A percentile compares a stretch with the other conserved stretches of the same genome.
These are phyloP conservation scores for Chlamydomonas applanata DNA, from an alignment of 139 green algal genomes.

Conservation along the genomic window DNA sequence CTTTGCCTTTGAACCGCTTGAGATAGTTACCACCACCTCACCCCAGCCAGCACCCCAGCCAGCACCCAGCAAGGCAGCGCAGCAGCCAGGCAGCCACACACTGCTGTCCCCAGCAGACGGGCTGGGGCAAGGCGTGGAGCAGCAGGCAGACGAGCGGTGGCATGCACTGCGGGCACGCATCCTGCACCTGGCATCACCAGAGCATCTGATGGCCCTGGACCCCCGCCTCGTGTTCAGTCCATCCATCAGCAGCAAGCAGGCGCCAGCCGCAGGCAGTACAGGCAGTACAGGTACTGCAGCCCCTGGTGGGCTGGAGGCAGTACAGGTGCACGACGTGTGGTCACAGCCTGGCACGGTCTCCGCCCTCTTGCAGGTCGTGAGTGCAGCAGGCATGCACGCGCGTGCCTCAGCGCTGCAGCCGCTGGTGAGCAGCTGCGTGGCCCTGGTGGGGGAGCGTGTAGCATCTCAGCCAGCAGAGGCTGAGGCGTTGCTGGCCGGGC, in stretches of 20 bases:
- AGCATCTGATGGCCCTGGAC: neutral
- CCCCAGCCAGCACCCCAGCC: neutral
- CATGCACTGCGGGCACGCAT: neutral
- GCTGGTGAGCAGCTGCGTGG: constrained; percentile 32
- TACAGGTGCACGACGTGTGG: neutral
- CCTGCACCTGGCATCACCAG: neutral
- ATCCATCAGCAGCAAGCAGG: constrained; percentile 2
- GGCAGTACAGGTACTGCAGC: neutral
- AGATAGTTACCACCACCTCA: neutral
- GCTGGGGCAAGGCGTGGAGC: neutral
- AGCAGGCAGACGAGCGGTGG: too few species aligned
- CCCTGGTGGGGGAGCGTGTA: constrained; percentile 28
- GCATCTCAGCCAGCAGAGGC: constrained; percentile 20
- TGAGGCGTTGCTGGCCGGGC: constrained; percentile 18
- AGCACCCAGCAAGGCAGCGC: constrained; percentile 1
- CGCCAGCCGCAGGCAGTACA: neutral
- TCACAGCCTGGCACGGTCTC: neutral
- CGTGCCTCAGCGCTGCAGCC: constrained; percentile 30
- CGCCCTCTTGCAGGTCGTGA: constrained; percentile 29
- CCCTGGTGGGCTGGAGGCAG: neutral
- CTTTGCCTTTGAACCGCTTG: constrained; percentile 34
- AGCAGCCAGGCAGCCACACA: neutral
- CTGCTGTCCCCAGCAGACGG: neutral
- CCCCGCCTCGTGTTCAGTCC: neutral
- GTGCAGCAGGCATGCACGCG: constrained; percentile 26